These are phyloP conservation scores for Austroboletus eburneus DNA, from an alignment of 768 basidiomycete species.

Conservation along the genomic window DNA sequence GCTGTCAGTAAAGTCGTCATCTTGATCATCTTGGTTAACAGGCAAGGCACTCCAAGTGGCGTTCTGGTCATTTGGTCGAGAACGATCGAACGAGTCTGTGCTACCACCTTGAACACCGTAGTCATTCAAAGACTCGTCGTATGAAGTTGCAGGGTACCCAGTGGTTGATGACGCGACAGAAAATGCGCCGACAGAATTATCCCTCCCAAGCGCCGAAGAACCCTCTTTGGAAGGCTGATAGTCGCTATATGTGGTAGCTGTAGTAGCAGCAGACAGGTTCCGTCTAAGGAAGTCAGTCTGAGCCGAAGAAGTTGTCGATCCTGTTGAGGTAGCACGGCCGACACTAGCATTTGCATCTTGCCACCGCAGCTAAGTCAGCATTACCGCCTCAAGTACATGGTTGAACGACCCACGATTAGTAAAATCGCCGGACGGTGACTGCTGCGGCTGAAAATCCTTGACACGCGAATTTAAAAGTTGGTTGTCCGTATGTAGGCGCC, in stretches of 20 bases:
- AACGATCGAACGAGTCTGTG: conserved; percentile 24
- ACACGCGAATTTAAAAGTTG: conserved; percentile 13
- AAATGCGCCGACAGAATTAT: conserved; percentile 13
- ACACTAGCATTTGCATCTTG: conserved; percentile 18
- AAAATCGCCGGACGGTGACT: conserved; percentile 19
- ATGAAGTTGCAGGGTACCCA: conserved; percentile 11
- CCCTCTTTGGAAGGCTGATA: conserved; percentile 15
- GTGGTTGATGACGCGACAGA: conserved; percentile 25
- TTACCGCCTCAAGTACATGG: not conserved
- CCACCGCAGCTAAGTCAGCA: conserved; percentile 4
- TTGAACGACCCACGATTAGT: conserved; percentile 20
- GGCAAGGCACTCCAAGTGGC: conserved; percentile 14
- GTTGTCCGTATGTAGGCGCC: conserved; percentile 14
- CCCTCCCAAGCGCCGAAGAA: conserved; percentile 12
- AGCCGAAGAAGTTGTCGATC: conserved; percentile 27
- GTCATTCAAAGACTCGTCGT: conserved; percentile 17
- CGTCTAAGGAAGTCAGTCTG: conserved; percentile 23
- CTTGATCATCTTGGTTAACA: conserved; percentile 26
- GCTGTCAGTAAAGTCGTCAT: conserved; percentile 37
- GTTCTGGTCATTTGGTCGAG: conserved; percentile 18
- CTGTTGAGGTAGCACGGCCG: conserved; percentile 27
- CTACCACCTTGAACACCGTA: conserved; percentile 17
- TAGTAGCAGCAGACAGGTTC: conserved; percentile 24
- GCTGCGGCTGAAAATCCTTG: conserved; percentile 18
- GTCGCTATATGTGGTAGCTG: conserved; percentile 21